A percentile compares a stretch with the other conserved stretches of the same genome.
Conservation (phyloP, 2,329 filamentous ascomycete genomes). For the Westerdykella sp. region DNA sequence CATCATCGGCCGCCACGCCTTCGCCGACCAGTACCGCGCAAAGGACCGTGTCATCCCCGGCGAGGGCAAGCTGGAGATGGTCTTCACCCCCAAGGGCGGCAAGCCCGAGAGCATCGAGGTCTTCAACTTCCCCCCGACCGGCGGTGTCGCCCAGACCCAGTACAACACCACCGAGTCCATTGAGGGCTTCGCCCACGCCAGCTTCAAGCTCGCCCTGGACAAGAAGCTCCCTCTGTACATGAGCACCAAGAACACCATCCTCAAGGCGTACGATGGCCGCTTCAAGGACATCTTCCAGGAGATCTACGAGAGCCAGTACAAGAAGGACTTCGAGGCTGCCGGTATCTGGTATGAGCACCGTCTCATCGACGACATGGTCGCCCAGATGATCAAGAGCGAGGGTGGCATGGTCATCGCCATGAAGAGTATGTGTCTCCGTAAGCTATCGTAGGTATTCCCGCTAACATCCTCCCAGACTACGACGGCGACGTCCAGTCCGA, state of each 20-base stretch:
- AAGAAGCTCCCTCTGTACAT: conserved; percentile 94
- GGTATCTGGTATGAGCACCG: conserved; percentile 99
- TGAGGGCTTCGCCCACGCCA: conserved; percentile 86
- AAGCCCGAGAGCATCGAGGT: conserved; percentile 82
- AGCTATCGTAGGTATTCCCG: not conserved
- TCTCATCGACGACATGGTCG: conserved; percentile 99
- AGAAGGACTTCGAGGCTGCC: conserved; percentile 81
- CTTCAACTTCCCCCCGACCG: conserved; percentile 78
- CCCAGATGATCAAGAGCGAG: conserved; percentile 98
- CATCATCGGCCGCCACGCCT: conserved; percentile 96
- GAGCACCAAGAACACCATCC: conserved; percentile 99
- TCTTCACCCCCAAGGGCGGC: conserved; percentile 79
- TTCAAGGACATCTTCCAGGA: conserved; percentile 99
- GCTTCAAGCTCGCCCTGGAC: conserved; percentile 87
- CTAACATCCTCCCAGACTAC: conserved; percentile 61
- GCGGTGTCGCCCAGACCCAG: conserved; percentile 87
- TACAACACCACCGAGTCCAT: conserved; percentile 99
- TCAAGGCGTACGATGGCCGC: conserved; percentile 96
- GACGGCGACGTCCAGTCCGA: conserved; percentile 98
- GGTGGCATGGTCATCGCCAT: conserved; percentile 96
- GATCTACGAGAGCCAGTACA: conserved; percentile 83
- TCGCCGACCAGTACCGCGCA: conserved; percentile 97
- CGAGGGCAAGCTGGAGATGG: conserved; percentile 85
- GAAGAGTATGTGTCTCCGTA: conserved; percentile 61
- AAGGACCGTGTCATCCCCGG: conserved; percentile 82